These are phyloP conservation scores for Carex kokanica DNA, from an alignment of 176 grass and related monocot species.

Conservation along the genomic window DNA sequence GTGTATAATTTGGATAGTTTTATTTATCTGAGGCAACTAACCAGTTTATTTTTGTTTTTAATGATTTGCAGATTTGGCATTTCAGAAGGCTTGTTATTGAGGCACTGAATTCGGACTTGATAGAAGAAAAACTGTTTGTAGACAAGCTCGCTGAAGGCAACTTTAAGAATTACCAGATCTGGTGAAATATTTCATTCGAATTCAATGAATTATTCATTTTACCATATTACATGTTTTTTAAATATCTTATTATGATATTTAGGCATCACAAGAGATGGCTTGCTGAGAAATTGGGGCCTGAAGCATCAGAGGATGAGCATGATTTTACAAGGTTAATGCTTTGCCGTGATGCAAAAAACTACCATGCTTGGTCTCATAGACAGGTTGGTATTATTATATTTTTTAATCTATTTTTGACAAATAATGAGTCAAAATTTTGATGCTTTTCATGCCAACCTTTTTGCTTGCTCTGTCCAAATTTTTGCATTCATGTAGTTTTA, in stretches of 20 bases:
- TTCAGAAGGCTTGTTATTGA: conserved; percentile 91
- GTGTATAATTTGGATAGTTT: background rate
- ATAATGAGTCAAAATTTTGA: background rate
- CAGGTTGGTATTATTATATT: conserved; percentile 39
- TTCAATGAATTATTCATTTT: background rate
- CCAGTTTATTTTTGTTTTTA: conserved; percentile 4
- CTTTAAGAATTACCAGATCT: conserved; percentile 92
- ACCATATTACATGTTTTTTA: background rate
- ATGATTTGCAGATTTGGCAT: conserved; percentile 71
- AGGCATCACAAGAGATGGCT: conserved; percentile 99
- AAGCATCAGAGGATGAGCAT: conserved; percentile 56
- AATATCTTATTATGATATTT: background rate
- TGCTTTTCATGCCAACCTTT: background rate
- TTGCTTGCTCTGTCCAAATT: background rate
- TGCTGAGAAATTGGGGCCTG: conserved; percentile 81
- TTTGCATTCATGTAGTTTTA: background rate
- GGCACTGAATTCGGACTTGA: conserved; percentile 56
- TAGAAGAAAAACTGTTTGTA: conserved; percentile 67
- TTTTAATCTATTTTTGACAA: background rate
- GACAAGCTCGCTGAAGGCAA: conserved; percentile 52
- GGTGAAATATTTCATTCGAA: conserved; percentile 38
- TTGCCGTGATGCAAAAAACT: conserved; percentile 76
- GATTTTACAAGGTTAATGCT: conserved; percentile 74
- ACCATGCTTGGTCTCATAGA: conserved; percentile 97
- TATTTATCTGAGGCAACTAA: background rate